Evolutionary conservation across 2,329 filamentous ascomycete species (phyloP), one percentile per base, ranked within the genome.

Genomic region (Stromatinia cepivora): DNA sequence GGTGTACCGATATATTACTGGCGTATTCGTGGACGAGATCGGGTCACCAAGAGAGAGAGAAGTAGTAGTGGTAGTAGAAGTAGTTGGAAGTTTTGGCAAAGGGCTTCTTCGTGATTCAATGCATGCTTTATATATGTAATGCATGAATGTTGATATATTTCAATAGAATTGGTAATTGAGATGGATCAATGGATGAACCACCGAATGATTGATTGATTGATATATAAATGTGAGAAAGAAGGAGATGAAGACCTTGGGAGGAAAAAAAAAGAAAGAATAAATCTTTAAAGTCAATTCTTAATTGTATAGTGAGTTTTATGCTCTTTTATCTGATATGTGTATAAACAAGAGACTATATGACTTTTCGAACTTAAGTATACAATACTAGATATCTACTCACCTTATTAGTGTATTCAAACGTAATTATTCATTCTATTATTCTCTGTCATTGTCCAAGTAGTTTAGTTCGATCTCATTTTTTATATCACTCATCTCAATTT

Each of bases 1-100:
- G 95, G 95, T 0, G 83, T 98, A 50, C 92, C 93, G 0, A 87
- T 98, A 39, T 99, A 94, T 81, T 97, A 92, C 79, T 97, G 91
- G 88, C 87, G 93, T 73, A 90, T 97, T 59, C 87, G 88, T 64
- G 85, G 90, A 31, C 84, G 88, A 59, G 87, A 90, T 75, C 78
- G 83, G 36, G 78, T 79, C 13, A 83, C 83, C 75, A 81, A 82
- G 70, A 82, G 80, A 50, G 79, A 84, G 77, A 79, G 82, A 62
- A 82, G 79, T 58, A 79, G 75, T 11, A 78, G 77, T 66, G 66
- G 69, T 1, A 77, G 69, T 9, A 79, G 80, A 52, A 79, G 80
- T 53, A 84, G 85, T 79, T 90, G 87, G 86, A 84, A 85, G 78
- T 89, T 90, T 75, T 90, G 88, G 87, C 84, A 71, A 67, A 52